Evolutionary conservation across 2,329 filamentous ascomycete species (phyloP).

Genomic region (Epichloe gansuensis): DNA sequence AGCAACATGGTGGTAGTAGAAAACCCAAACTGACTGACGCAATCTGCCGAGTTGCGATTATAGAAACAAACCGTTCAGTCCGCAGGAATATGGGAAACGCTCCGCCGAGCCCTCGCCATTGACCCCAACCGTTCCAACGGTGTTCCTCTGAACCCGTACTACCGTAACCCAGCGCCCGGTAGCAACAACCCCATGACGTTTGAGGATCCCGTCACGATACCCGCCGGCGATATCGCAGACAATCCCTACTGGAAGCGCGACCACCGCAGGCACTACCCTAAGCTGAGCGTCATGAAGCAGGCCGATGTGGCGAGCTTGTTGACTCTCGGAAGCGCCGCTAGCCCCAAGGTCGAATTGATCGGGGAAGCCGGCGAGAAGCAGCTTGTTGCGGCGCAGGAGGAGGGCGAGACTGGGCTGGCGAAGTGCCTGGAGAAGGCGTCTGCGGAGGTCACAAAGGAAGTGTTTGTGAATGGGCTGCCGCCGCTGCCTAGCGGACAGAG

Average conservation of each 20-base stretch:
- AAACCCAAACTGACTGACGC: too few relatives aligned
- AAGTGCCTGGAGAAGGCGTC: constrained; percentile 51
- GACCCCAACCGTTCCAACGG: constrained; percentile 85
- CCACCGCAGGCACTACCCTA: constrained; percentile 68
- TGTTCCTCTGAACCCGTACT: constrained; percentile 85
- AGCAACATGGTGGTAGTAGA: too few relatives aligned
- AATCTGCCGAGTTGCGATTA: neutral
- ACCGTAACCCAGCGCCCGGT: constrained; percentile 62
- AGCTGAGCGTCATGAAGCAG: constrained; percentile 68
- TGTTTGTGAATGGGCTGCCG: constrained; percentile 70
- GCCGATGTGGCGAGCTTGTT: constrained; percentile 76
- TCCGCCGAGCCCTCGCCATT: constrained; percentile 68
- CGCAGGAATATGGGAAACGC: constrained; percentile 70
- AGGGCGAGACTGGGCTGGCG: constrained; percentile 62
- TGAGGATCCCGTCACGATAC: constrained; percentile 45
- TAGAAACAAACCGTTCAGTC: constrained; percentile 97
- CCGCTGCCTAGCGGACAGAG: constrained; percentile 70
- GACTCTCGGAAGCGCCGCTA: constrained; percentile 67
- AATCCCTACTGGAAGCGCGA: constrained; percentile 75
- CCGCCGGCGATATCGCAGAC: constrained; percentile 31
- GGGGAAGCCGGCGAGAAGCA: constrained; percentile 47
- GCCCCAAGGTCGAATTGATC: constrained; percentile 73
- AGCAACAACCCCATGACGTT: constrained; percentile 26
- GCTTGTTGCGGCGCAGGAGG: constrained; percentile 63
- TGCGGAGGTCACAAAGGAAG: constrained; percentile 40